These are phyloP conservation scores for Tuber magnatum DNA, from an alignment of 495 filamentous ascomycete species.

Conservation along the genomic window DNA sequence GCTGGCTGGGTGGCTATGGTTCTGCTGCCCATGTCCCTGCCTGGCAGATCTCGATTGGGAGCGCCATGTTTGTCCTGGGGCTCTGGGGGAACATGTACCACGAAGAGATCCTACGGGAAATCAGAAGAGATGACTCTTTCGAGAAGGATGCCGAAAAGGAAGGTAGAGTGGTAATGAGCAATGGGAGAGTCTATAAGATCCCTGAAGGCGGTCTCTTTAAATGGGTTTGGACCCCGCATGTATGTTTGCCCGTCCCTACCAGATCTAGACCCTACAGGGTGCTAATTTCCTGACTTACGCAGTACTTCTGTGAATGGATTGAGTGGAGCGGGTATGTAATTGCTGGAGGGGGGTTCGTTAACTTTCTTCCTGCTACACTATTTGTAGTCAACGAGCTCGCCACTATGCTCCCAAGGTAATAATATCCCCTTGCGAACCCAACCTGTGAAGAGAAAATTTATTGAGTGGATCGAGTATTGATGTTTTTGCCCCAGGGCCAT, in stretches of 20 bases:
- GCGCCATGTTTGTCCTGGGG: conserved; percentile 53
- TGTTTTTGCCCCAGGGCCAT: conserved; percentile 53
- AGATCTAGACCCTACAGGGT: not conserved
- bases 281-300: conserved; percentile 3
- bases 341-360: conserved; percentile 50
- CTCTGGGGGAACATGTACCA: conserved; percentile 76
- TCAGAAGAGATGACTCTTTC: conserved; percentile 52
- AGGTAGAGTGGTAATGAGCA: conserved; percentile 42
- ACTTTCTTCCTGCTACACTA: conserved; percentile 62
- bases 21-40: conserved; percentile 50
- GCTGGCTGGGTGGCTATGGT: conserved; percentile 74
- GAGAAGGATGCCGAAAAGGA: conserved; percentile 41
- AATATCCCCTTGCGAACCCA: not conserved
- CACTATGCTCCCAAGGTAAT: conserved; percentile 68
- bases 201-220: conserved; percentile 75
- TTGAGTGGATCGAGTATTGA: not conserved
- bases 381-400: conserved; percentile 82
- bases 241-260: conserved; percentile 13
- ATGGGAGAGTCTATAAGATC: conserved; percentile 84
- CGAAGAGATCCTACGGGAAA: conserved; percentile 69
- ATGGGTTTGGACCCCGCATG: conserved; percentile 77
- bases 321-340: conserved; percentile 90
- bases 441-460: not conserved
- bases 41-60: conserved; percentile 46
- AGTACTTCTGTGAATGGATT: conserved; percentile 85